Conservation (phyloP, 805 yeast species). For the Ogataea corticis region DNA sequence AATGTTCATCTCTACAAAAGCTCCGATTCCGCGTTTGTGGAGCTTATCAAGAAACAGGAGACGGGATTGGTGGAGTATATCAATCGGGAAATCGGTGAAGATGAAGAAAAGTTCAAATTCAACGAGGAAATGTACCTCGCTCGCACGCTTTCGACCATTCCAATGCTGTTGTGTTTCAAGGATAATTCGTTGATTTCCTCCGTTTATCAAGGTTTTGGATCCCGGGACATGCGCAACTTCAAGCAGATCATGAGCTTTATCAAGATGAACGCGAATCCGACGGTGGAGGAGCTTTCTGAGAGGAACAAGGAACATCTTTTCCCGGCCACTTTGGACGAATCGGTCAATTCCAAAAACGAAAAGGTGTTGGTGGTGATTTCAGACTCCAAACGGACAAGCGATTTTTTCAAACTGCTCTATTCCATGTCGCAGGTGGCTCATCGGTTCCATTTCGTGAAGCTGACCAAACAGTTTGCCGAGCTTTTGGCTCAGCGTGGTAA, state of each 20-base stretch:
- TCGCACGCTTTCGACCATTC: slow-evolving; percentile 56
- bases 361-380: slow-evolving; percentile 49
- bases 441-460: slow-evolving; percentile 41
- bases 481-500: slow-evolving; percentile 30
- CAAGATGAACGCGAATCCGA: slow-evolving; percentile 48
- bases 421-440: slow-evolving; percentile 46
- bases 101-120: slow-evolving; percentile 29
- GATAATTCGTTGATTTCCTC: slow-evolving; percentile 53
- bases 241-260: slow-evolving; percentile 52
- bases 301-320: slow-evolving; percentile 39
- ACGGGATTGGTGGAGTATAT: slow-evolving; percentile 42
- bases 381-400: slow-evolving; percentile 39
- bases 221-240: slow-evolving; percentile 60
- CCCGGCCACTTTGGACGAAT: slow-evolving; percentile 25
- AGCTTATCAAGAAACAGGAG: slow-evolving; percentile 44
- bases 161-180: slow-evolving; percentile 61
- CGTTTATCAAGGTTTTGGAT: slow-evolving; percentile 60
- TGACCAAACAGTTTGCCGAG: slow-evolving; percentile 38
- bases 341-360: slow-evolving; percentile 38
- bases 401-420: slow-evolving; percentile 22
- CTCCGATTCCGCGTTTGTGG: slow-evolving; percentile 42
- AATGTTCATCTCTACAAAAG: slow-evolving; percentile 55
- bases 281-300: slow-evolving; percentile 52
- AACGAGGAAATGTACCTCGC: slow-evolving; percentile 50
- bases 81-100: slow-evolving; percentile 36